Percentiles rank a stretch among this genome's conserved stretches.
These are phyloP conservation scores for Scutellaria barbata DNA, from an alignment of 257 asterid genomes.

Conservation along the genomic window DNA sequence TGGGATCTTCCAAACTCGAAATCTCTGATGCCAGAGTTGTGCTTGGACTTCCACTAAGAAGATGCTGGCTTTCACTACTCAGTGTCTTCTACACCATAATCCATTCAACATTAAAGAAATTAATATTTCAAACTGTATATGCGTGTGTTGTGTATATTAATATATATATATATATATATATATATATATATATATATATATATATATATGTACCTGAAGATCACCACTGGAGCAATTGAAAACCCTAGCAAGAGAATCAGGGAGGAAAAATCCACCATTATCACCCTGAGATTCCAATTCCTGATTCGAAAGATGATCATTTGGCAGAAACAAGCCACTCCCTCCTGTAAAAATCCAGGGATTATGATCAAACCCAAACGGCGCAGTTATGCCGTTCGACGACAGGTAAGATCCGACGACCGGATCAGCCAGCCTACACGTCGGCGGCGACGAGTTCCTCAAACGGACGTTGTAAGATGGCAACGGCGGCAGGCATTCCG, in stretches of 20 bases:
- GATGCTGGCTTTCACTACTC: constrained; percentile 66
- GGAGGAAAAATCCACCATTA: constrained; percentile 56
- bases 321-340: constrained; percentile 49
- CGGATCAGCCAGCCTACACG: constrained; percentile 58
- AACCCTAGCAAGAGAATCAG: constrained; percentile 56
- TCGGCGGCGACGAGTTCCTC: constrained; percentile 43
- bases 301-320: constrained; percentile 55
- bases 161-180: background rate
- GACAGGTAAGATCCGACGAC: constrained; percentile 48
- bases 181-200: too few relatives aligned
- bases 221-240: constrained; percentile 59
- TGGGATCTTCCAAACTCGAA: constrained; percentile 77
- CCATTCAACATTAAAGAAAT: background rate
- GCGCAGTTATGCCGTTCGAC: constrained; percentile 44
- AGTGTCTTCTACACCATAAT: constrained; percentile 46
- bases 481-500: constrained; percentile 49
- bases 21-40: constrained; percentile 71
- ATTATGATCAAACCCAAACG: constrained; percentile 47
- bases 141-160: too few relatives aligned
- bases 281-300: constrained; percentile 76
- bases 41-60: constrained; percentile 57
- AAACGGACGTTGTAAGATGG: constrained; percentile 53
- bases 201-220: constrained; percentile 62
- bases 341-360: constrained; percentile 52
- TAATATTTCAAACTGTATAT: background rate